Evolutionary conservation across 2,329 filamentous ascomycete species (phyloP).

Genomic region (Fusarium sp.): DNA sequence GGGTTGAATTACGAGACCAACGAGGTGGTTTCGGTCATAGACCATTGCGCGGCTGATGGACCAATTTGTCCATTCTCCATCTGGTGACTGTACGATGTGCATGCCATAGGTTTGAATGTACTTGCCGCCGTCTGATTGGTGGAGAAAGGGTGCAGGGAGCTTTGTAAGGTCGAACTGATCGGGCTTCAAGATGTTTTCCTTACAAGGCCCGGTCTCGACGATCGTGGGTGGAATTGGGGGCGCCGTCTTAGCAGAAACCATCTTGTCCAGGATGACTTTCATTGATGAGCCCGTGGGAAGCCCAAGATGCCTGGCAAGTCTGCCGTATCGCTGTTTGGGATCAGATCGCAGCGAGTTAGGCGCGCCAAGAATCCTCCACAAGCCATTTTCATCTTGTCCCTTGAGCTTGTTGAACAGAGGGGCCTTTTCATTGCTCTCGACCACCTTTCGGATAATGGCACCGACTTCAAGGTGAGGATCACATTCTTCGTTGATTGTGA

Average conservation of each 20-base stretch:
- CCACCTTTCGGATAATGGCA: slow-evolving; percentile 58
- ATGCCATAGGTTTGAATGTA: slow-evolving; percentile 63
- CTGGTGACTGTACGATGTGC: slow-evolving; percentile 57
- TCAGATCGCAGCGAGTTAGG: slow-evolving; percentile 47
- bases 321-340: slow-evolving; percentile 49
- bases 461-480: slow-evolving; percentile 57
- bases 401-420: slow-evolving; percentile 62
- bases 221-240: slow-evolving; percentile 46
- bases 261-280: slow-evolving; percentile 52
- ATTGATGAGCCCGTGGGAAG: slow-evolving; percentile 45
- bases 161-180: slow-evolving; percentile 46
- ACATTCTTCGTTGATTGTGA: slow-evolving; percentile 54
- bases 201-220: slow-evolving; percentile 42
- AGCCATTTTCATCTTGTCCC: slow-evolving; percentile 51
- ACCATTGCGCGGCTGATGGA: slow-evolving; percentile 59
- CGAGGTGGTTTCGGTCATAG: slow-evolving; percentile 53
- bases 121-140: slow-evolving; percentile 58
- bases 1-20: slow-evolving; percentile 53
- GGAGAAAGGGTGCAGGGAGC: slow-evolving; percentile 54
- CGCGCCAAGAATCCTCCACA: slow-evolving; percentile 58
- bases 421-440: slow-evolving; percentile 57
- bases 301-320: slow-evolving; percentile 54
- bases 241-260: slow-evolving; percentile 49
- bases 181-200: slow-evolving; percentile 22
- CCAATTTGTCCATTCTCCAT: slow-evolving; percentile 60